A percentile compares a stretch with the other conserved stretches of the same genome.
Conservation (phyloP, 1,284 basidiomycete genomes). For the Ganoderma leucocontextum region DNA sequence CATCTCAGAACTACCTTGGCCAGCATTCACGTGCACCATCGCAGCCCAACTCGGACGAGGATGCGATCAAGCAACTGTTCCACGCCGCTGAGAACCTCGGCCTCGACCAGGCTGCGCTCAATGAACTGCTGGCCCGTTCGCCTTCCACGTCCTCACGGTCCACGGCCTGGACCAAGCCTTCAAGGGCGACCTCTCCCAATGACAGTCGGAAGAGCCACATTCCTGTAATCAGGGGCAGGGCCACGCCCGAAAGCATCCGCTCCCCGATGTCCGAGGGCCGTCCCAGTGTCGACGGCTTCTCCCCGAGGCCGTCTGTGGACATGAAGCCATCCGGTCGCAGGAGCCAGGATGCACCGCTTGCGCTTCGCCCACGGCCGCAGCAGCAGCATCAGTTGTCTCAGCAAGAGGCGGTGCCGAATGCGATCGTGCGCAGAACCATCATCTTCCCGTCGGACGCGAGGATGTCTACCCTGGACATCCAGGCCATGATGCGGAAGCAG, state of each 20-base stretch:
- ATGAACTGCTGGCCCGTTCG: conserved; percentile 74
- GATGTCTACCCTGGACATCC: conserved; percentile 60
- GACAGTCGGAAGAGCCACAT: conserved; percentile 40
- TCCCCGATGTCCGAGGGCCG: conserved; percentile 45
- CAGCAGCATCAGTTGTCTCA: conserved; percentile 19
- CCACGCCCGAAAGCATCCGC: conserved; percentile 35
- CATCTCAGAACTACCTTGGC: conserved; percentile 22
- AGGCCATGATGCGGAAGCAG: conserved; percentile 61
- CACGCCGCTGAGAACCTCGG: conserved; percentile 79
- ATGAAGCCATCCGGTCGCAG: conserved; percentile 50
- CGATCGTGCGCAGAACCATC: conserved; percentile 78
- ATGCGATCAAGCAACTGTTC: conserved; percentile 73
- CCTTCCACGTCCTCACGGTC: conserved; percentile 68
- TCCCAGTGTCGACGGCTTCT: conserved; percentile 45
- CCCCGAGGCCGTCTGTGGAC: conserved; percentile 41
- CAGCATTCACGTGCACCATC: conserved; percentile 13
- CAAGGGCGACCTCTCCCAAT: conserved; percentile 53
- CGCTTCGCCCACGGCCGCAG: conserved; percentile 44
- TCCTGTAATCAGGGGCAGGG: conserved; percentile 33
- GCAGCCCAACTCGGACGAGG: conserved; percentile 41
- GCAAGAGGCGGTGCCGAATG: conserved; percentile 48
- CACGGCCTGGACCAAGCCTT: conserved; percentile 54
- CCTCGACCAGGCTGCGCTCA: conserved; percentile 73
- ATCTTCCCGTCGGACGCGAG: conserved; percentile 75
- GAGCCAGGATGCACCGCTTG: conserved; percentile 37